These are phyloP conservation scores for Escovopsis weberi DNA, from an alignment of 2,329 filamentous ascomycete species.

Conservation along the genomic window DNA sequence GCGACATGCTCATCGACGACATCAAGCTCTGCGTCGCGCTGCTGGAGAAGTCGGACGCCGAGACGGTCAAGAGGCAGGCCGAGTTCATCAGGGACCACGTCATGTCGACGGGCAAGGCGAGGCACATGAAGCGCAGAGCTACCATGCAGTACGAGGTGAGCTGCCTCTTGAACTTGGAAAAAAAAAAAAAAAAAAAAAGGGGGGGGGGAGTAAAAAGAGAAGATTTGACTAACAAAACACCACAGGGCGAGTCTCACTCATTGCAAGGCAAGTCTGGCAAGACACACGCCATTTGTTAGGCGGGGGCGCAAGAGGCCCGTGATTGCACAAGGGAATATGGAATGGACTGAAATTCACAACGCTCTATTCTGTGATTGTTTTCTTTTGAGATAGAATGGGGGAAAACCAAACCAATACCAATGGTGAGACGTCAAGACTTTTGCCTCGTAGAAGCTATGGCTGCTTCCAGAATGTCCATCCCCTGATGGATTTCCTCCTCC, in stretches of 20 bases:
- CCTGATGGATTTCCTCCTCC: slow-evolving; percentile 64
- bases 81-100: slow-evolving; percentile 47
- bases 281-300: slow-evolving; percentile 72
- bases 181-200: too few species aligned
- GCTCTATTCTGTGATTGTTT: too few species aligned
- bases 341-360: neutral
- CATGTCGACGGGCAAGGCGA: slow-evolving; percentile 35
- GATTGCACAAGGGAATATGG: neutral
- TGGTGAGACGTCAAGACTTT: neutral
- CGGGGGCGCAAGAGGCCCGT: neutral
- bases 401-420: neutral
- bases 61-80: slow-evolving; percentile 54
- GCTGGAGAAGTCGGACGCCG: slow-evolving; percentile 59
- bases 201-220: too few species aligned
- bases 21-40: slow-evolving; percentile 62
- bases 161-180: neutral
- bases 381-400: too few species aligned
- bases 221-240: neutral
- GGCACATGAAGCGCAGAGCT: slow-evolving; percentile 17
- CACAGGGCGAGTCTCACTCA: slow-evolving; percentile 63
- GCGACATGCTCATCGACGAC: slow-evolving; percentile 63
- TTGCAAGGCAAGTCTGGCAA: slow-evolving; percentile 84
- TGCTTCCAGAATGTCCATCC: slow-evolving; percentile 60
- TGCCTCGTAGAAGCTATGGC: slow-evolving; percentile 33
- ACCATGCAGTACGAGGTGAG: slow-evolving; percentile 4